A percentile compares a stretch with the other conserved stretches of the same genome.
These are phyloP conservation scores for Solanum sejunctum DNA, from an alignment of 257 asterid species.

Conservation along the genomic window DNA sequence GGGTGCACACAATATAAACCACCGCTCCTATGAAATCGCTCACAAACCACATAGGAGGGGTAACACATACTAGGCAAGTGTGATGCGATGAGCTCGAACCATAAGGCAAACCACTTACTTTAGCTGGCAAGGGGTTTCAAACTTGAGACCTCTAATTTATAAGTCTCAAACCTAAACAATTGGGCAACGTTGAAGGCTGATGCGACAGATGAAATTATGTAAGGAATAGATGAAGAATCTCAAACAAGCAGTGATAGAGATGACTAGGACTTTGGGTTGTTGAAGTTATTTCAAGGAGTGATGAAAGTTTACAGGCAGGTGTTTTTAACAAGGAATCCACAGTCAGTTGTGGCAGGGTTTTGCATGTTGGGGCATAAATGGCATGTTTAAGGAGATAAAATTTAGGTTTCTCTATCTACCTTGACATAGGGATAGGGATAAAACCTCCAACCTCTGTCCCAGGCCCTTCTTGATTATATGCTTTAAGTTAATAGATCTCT, in stretches of 20 bases:
- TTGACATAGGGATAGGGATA: neutral
- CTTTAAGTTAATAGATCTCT: neutral
- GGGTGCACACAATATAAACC: too few relatives aligned
- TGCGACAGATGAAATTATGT: neutral
- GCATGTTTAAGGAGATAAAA: neutral
- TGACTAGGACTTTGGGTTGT: slow-evolving; percentile 16
- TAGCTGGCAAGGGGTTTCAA: too few relatives aligned
- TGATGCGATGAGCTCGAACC: too few relatives aligned
- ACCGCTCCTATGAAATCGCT: too few relatives aligned
- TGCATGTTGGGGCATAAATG: neutral
- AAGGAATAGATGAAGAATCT: slow-evolving; percentile 65
- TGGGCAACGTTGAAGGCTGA: too few relatives aligned
- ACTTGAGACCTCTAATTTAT: too few relatives aligned
- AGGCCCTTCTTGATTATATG: neutral
- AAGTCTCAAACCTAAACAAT: too few relatives aligned
- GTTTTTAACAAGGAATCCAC: neutral
- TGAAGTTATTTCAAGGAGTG: neutral
- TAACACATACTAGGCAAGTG: too few relatives aligned
- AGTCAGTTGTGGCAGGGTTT: neutral
- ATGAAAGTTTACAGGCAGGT: neutral
- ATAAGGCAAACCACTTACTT: too few relatives aligned
- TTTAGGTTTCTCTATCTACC: neutral
- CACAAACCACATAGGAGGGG: too few relatives aligned
- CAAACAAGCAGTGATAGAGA: slow-evolving; percentile 42
- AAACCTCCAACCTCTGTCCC: neutral